These are phyloP conservation scores for Eutypa lata DNA, from an alignment of 2,329 filamentous ascomycete genomes.

Conservation along the genomic window DNA sequence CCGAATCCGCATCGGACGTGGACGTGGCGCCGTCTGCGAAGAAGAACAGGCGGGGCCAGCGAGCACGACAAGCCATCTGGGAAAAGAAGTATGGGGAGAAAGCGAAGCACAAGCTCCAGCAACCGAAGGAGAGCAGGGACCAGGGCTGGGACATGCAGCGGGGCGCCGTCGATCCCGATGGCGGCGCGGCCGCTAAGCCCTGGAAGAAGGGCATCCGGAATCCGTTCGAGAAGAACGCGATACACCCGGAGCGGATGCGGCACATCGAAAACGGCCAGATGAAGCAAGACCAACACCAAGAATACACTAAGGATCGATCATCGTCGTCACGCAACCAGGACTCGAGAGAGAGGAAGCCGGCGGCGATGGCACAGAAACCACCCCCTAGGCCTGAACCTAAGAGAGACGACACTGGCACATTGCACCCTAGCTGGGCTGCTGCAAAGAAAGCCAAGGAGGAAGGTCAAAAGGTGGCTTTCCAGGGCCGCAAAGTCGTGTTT, in stretches of 20 bases:
- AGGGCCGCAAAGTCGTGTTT: slow-evolving; percentile 58
- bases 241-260: slow-evolving; percentile 28
- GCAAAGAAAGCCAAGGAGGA: slow-evolving; percentile 59
- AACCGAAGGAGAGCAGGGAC: slow-evolving; percentile 39
- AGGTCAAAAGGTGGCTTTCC: slow-evolving; percentile 49
- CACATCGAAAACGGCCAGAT: slow-evolving; percentile 28
- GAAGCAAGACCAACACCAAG: slow-evolving; percentile 2
- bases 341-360: slow-evolving; percentile 12
- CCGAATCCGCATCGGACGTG: slow-evolving; percentile 66
- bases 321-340: not conserved
- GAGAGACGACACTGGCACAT: slow-evolving; percentile 46
- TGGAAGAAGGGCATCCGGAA: slow-evolving; percentile 50
- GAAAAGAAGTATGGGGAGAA: slow-evolving; percentile 75
- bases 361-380: slow-evolving; percentile 21
- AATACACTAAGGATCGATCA: not conserved
- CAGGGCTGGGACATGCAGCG: slow-evolving; percentile 57
- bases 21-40: slow-evolving; percentile 56
- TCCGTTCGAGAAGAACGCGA: slow-evolving; percentile 24
- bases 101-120: slow-evolving; percentile 58
- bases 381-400: slow-evolving; percentile 34
- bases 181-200: slow-evolving; percentile 28
- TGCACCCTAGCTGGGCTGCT: slow-evolving; percentile 66
- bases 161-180: slow-evolving; percentile 44
- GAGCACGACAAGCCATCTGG: slow-evolving; percentile 73
- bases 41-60: slow-evolving; percentile 75